Base-by-base conservation (phyloP, 1,139 yeast genomes). In the Pichia sp. region DNA sequence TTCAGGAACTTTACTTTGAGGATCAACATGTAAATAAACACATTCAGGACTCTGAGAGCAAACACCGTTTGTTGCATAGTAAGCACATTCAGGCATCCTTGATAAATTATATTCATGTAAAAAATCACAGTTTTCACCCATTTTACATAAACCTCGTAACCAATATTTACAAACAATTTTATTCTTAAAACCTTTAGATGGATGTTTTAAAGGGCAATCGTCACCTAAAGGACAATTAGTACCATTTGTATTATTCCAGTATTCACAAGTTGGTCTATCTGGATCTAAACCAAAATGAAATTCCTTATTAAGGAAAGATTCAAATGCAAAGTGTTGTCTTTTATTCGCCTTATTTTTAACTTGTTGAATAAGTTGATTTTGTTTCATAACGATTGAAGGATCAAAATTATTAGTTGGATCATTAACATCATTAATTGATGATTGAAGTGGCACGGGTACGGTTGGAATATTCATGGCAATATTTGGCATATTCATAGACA, bases 41-140 rank as follows among this genome's bases (percentile, higher is more conserved):
- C 99, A 94, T 60, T 94, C 99, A 2, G 96, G 95, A 1, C 92
- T 78, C 62, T 90, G 97, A 8, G 95, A 85, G 64, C 98, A 94
- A 60, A 77, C 84, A 6, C 98, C 98, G 61, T 87, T 89, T 63
- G 85, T 80, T 47, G 87, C 75, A 64, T 76, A 90, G 62, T 87
- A 87, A 33, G 89, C 76, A 65, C 98, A 94, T 64, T 94, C 98
- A 3, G 98, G 98, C 96, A 94, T 90, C 63, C 87, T 89, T 50
- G 96, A 76, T 56, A 92, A 68, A 60, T 92, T 92, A 62, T 90
- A 92, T 60, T 94, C 99, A 65, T 94, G 99, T 41, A 94, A 67
- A 59, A 87, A 94, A 67, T 94, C 99, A 66, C 98, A 94, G 52
- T 86, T 90, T 56, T 90, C 96, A 45, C 95, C 95, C 69, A 90